Conservation (phyloP, 495 filamentous ascomycete species). For the Xylaria cubensis region DNA sequence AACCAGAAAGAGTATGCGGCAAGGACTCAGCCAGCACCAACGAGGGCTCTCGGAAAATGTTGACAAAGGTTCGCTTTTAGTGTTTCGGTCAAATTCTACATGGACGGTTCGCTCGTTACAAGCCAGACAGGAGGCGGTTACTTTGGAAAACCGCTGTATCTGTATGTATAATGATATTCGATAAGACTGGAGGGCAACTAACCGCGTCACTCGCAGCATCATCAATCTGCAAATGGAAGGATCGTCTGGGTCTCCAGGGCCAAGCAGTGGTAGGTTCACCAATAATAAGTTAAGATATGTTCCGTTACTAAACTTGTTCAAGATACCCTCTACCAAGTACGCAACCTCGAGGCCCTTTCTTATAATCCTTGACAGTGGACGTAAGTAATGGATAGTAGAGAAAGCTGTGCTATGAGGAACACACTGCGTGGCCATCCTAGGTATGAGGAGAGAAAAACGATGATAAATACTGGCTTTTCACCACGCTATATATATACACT, state of each 20-base stretch:
- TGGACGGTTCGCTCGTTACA: constrained; percentile 57
- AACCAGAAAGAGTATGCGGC: constrained; percentile 55
- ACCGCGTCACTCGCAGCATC: constrained; percentile 41
- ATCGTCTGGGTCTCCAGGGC: constrained; percentile 55
- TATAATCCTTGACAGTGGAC: constrained; percentile 41
- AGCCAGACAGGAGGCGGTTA: constrained; percentile 60
- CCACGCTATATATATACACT: not conserved
- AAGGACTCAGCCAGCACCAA: no score
- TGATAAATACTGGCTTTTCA: not conserved
- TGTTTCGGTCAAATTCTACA: constrained; percentile 59
- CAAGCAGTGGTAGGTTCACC: constrained; percentile 44
- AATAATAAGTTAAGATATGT: not conserved
- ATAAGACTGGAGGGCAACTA: not conserved
- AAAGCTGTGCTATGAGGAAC: not conserved
- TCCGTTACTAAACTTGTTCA: constrained; percentile 16
- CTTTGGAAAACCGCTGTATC: constrained; percentile 55
- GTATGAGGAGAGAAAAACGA: not conserved
- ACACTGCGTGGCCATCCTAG: no score
- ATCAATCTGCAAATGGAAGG: constrained; percentile 59
- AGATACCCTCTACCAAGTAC: constrained; percentile 52
- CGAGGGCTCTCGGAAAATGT: not conserved
- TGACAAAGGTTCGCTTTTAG: constrained; percentile 8
- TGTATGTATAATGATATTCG: constrained; percentile 40
- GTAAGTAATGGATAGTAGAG: not conserved
- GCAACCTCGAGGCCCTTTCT: constrained; percentile 48